A percentile compares a stretch with the other conserved stretches of the same genome.
Evolutionary conservation across 441 rosid species (phyloP).

Genomic region (Mallotus repandus): DNA sequence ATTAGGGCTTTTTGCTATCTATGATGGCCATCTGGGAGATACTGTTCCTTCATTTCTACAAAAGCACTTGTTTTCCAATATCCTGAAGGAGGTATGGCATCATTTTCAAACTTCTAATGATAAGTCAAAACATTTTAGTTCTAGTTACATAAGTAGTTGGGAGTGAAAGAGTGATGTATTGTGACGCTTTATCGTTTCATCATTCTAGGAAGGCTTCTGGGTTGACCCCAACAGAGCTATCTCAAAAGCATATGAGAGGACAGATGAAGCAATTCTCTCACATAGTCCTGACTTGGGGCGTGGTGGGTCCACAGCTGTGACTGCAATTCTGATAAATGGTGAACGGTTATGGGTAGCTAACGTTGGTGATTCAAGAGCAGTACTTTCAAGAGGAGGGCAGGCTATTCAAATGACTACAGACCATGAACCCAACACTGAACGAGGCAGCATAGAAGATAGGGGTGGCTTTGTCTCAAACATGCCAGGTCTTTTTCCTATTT

Average conservation of each 20-base stretch:
- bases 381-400: conserved; percentile 63
- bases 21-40: conserved; percentile 91
- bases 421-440: conserved; percentile 85
- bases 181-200: conserved; percentile 25
- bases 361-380: conserved; percentile 89
- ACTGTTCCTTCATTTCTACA: conserved; percentile 76
- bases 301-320: conserved; percentile 95
- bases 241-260: conserved; percentile 74
- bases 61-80: conserved; percentile 77
- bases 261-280: conserved; percentile 83
- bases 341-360: conserved; percentile 71
- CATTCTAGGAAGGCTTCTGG: conserved; percentile 72
- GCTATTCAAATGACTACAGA: conserved; percentile 67
- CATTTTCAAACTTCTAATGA: conserved; percentile 9
- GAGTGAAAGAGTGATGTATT: conserved; percentile 5
- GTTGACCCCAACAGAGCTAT: conserved; percentile 63
- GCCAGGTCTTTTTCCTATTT: conserved; percentile 56
- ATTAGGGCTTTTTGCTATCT: conserved; percentile 85
- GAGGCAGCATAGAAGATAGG: conserved; percentile 73
- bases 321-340: conserved; percentile 72
- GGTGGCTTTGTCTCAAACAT: conserved; percentile 96
- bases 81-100: conserved; percentile 67
- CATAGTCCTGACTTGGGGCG: conserved; percentile 65
- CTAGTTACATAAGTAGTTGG: conserved; percentile 11
- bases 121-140: conserved; percentile 7